A percentile compares a stretch with the other conserved stretches of the same genome.
Evolutionary conservation across 1,284 basidiomycete genomes (phyloP).

Genomic region (Amylostereum chailletii): DNA sequence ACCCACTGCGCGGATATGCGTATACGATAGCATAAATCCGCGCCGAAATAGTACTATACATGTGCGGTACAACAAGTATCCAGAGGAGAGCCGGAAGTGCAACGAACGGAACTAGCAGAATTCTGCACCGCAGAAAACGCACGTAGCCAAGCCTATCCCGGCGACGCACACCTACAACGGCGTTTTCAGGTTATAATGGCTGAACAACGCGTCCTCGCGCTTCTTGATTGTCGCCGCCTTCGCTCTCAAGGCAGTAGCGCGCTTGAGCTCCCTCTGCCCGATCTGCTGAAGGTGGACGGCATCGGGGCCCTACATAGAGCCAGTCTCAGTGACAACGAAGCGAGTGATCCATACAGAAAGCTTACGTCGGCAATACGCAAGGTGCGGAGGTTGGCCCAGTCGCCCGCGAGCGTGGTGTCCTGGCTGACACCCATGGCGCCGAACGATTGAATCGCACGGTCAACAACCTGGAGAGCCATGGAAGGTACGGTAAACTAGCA

Average conservation of each 20-base stretch:
- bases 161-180: conserved; percentile 28
- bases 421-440: conserved; percentile 94
- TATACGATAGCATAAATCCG: no score
- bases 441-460: conserved; percentile 90
- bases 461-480: conserved; percentile 83
- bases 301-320: conserved; percentile 65
- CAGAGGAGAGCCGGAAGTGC: no score
- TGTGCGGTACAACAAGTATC: no score
- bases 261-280: conserved; percentile 76
- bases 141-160: no score
- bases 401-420: conserved; percentile 75
- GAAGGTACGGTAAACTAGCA: conserved; percentile 82
- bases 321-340: neutral
- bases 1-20: no score
- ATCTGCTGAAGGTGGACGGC: conserved; percentile 93
- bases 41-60: no score
- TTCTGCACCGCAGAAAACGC: no score
- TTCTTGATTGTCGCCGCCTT: conserved; percentile 45
- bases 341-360: conserved; percentile 4
- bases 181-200: conserved; percentile 49
- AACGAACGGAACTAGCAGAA: no score
- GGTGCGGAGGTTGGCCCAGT: conserved; percentile 80
- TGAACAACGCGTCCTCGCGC: conserved; percentile 51
- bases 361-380: conserved; percentile 85
- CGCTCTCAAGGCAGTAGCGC: conserved; percentile 48